A percentile compares a stretch with the other conserved stretches of the same genome.
These are phyloP conservation scores for Colletotrichum sublineola DNA, from an alignment of 2,329 filamentous ascomycete species.

Conservation along the genomic window DNA sequence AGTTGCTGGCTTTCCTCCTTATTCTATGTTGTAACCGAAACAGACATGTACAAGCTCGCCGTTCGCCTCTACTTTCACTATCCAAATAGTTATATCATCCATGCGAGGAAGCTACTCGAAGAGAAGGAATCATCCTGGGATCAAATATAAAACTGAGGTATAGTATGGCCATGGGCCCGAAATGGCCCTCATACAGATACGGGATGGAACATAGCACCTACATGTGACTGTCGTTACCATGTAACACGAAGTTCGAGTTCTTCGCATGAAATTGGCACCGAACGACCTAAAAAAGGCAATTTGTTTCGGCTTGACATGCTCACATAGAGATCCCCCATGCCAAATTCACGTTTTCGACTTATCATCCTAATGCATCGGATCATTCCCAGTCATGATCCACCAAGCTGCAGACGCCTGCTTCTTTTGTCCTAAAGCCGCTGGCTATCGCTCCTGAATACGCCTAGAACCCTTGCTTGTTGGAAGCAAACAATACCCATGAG, in stretches of 20 bases:
- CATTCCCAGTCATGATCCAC: background rate
- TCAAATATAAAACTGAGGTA: background rate
- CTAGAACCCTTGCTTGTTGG: conserved; percentile 3
- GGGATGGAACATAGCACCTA: too few relatives aligned
- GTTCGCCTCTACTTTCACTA: background rate
- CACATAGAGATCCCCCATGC: too few relatives aligned
- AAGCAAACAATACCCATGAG: background rate
- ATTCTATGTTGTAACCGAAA: too few relatives aligned
- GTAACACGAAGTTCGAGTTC: background rate
- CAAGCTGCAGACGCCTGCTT: background rate
- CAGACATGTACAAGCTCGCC: background rate
- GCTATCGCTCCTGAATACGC: background rate
- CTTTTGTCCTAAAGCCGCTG: background rate
- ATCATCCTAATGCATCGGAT: background rate
- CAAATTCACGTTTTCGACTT: background rate
- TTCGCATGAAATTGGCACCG: background rate
- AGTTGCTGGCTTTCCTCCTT: conserved; percentile 13
- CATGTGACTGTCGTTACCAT: background rate
- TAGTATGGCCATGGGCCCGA: too few relatives aligned
- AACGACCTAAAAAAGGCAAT: background rate
- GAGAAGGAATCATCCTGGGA: background rate
- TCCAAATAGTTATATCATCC: background rate
- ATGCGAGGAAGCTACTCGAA: background rate
- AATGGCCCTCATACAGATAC: too few relatives aligned
- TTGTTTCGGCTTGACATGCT: background rate